These are phyloP conservation scores for Phytophthora podocarpi DNA, from an alignment of 352 stramenopile species.

Conservation along the genomic window DNA sequence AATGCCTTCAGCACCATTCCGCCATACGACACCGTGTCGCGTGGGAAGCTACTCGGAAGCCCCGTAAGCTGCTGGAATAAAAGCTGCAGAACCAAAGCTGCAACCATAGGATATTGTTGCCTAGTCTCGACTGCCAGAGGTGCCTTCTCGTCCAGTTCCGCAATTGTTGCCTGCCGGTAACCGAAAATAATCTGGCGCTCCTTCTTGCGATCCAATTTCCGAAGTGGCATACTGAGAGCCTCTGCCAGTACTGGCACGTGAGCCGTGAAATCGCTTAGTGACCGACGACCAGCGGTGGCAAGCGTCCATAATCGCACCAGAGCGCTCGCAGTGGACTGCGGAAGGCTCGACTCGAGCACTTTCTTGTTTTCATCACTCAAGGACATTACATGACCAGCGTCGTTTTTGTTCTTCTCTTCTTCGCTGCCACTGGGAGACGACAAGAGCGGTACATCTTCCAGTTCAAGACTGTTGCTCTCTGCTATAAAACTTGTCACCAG, in stretches of 20 bases:
- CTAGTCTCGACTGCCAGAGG: conserved; percentile 8
- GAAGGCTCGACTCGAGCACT: conserved; percentile 60
- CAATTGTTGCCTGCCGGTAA: conserved; percentile 58
- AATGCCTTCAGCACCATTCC: conserved; percentile 54
- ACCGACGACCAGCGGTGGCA: conserved; percentile 57
- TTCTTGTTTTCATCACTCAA: conserved; percentile 75
- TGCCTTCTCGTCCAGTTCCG: conserved; percentile 43
- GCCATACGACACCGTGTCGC: conserved; percentile 37
- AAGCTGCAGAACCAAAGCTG: conserved; percentile 50
- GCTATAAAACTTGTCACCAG: conserved; percentile 73
- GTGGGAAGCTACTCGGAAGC: conserved; percentile 54
- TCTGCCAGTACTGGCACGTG: conserved; percentile 64
- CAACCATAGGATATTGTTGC: conserved; percentile 29
- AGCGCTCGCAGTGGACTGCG: conserved; percentile 49
- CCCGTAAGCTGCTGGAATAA: conserved; percentile 75
- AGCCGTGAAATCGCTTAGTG: conserved; percentile 62
- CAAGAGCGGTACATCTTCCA: conserved; percentile 57
- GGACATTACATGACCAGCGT: conserved; percentile 21
- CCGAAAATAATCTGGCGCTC: conserved; percentile 75
- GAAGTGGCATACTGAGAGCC: conserved; percentile 74
- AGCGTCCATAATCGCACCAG: conserved; percentile 77
- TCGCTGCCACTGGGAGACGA: conserved; percentile 12
- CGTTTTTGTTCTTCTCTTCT: not conserved
- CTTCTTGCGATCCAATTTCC: conserved; percentile 85
- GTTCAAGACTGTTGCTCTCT: conserved; percentile 60